These are phyloP conservation scores for Jaltomata sinuosa DNA, from an alignment of 257 asterid genomes.

Conservation along the genomic window DNA sequence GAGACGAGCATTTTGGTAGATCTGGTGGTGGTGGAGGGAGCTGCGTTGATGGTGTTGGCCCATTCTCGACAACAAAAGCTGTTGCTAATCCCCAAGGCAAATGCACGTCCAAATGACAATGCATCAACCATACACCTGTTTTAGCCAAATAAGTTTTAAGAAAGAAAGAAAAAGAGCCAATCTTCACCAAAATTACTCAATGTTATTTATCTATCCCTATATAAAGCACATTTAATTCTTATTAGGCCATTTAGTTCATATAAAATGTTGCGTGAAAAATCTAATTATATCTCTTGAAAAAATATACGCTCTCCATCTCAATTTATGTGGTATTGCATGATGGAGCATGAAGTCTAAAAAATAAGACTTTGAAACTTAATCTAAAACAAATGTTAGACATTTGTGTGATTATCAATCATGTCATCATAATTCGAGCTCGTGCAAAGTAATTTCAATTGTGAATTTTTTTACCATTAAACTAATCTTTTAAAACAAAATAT, in stretches of 20 bases:
- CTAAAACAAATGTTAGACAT: neutral
- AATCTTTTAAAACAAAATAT: no score
- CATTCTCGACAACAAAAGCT: conserved; percentile 1
- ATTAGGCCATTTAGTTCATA: neutral
- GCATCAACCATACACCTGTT: conserved; percentile 3
- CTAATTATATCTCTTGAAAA: neutral
- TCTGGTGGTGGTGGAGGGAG: conserved; percentile 1
- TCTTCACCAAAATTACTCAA: neutral
- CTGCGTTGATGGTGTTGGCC: neutral
- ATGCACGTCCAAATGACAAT: conserved; percentile 7
- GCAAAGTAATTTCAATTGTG: no score
- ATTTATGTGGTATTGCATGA: neutral
- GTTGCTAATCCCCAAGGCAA: conserved; percentile 5
- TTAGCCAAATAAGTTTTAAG: neutral
- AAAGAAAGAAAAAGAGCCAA: neutral
- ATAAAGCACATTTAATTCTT: neutral
- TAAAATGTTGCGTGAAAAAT: conserved; percentile 8
- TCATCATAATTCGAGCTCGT: no score
- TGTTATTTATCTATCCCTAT: neutral
- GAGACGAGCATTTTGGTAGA: conserved; percentile 1
- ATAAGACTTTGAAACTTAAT: neutral
- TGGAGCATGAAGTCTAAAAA: neutral
- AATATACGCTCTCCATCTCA: neutral
- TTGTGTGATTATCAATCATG: neutral
- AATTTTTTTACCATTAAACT: no score